Evolutionary conservation across 139 green algal species (phyloP), one percentile per base, ranked within the genome.

Genomic region (Haematococcus sp.): DNA sequence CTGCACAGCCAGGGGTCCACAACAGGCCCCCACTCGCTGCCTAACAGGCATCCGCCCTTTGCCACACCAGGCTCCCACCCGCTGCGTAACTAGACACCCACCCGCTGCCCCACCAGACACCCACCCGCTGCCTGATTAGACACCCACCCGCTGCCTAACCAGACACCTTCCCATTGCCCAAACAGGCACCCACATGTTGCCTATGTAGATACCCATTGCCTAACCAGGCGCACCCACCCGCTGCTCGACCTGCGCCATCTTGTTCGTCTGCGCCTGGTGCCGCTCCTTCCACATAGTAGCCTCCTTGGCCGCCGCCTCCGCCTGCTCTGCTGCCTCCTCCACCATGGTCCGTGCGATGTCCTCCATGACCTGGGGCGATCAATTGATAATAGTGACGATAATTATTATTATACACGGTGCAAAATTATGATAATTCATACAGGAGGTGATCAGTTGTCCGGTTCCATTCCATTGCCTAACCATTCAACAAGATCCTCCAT

Each of bases 241-340:
- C 28, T 87, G 81, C 63, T 90, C 81, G 31, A 85, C 2, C 68
- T 86, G 78, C 9, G 79, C 51, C 22, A 90, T 83, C 49, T 81
- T 84, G 76, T 90, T 90, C 11, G 79, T 90, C 66, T 83, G 76
- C 59, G 80, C 65, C 17, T 74, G 49, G 43, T 76, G 1, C 11
- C 68, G 49, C 31, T 90, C 84, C 49, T 82, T 86, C 82, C 78
- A 88, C 55, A 70, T 35, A 3, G 54, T 63, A 5, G 82, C 78
- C 28, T 88, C 76, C 35, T 69, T 72, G 52, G 63, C 56, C 3
- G 78, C 78, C 5, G 70, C 68, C 19, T 84, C 82, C 1, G 68
- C 78, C 15, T 72, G 75, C 34, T 81, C 82, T 0, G 72, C 77
- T 3, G 82, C 78, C 58, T 78, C 43, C 67, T 87, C 81, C 32